phyloP scores from a whole-genome alignment of 1,284 basidiomycete genomes.

The Caloboletus inedulis region DNA sequence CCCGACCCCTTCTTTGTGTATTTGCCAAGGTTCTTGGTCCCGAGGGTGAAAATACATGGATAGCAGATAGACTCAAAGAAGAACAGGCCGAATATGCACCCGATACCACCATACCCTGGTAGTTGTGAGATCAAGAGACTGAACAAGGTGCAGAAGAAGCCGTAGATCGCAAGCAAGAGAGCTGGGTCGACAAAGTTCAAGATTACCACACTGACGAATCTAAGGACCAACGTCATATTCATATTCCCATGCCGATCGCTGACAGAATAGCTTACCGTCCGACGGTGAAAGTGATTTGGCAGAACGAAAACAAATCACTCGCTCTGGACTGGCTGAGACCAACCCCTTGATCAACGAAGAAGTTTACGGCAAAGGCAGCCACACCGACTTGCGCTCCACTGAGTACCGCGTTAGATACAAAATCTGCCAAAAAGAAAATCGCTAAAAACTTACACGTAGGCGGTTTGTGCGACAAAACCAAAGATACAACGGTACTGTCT shows the following conservation, averaged over 20 bases:
- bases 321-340: constrained; percentile 53
- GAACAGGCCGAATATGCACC: constrained; percentile 66
- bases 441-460: constrained; percentile 50
- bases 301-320: constrained; percentile 67
- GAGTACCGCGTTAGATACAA: not conserved
- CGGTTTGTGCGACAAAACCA: constrained; percentile 70
- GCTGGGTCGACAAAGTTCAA: constrained; percentile 66
- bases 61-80: constrained; percentile 78
- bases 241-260: not conserved
- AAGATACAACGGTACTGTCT: constrained; percentile 71
- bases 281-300: constrained; percentile 70
- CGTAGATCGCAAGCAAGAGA: constrained; percentile 56
- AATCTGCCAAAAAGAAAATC: not conserved
- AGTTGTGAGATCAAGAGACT: constrained; percentile 52
- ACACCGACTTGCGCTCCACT: constrained; percentile 74
- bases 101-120: constrained; percentile 55
- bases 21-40: constrained; percentile 65
- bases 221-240: constrained; percentile 26
- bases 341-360: constrained; percentile 58
- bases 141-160: constrained; percentile 51
- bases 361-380: constrained; percentile 73
- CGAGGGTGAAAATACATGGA: constrained; percentile 70
- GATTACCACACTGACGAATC: constrained; percentile 62
- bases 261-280: constrained; percentile 44
- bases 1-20: constrained; percentile 71